phyloP scores from a whole-genome alignment of 345 rosid species.

The Theobroma cacao region DNA sequence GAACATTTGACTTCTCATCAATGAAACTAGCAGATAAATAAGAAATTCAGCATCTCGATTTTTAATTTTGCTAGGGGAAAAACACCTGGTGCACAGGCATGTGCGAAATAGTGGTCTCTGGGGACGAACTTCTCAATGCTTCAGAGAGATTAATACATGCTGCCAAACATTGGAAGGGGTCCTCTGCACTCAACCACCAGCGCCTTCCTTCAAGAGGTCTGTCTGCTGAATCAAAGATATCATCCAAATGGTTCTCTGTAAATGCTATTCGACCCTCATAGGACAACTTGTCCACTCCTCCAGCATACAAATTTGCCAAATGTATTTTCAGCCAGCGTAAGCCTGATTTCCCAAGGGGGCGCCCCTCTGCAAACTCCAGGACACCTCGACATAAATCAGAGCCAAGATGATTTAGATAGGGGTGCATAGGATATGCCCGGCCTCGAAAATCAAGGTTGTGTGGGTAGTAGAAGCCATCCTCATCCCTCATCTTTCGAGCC shows the following conservation, averaged over 20 bases:
- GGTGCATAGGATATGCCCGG: constrained; percentile 99
- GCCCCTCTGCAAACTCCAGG: constrained; percentile 94
- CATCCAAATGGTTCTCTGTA: constrained; percentile 80
- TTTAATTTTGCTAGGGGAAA: constrained; percentile 4
- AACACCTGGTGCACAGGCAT: constrained; percentile 93
- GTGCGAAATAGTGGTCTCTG: constrained; percentile 69
- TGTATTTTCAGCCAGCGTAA: constrained; percentile 94
- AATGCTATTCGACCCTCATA: constrained; percentile 78
- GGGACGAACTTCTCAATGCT: constrained; percentile 84
- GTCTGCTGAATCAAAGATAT: constrained; percentile 92
- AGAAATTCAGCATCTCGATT: not conserved
- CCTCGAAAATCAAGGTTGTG: constrained; percentile 98
- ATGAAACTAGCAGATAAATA: not conserved
- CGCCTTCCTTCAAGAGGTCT: constrained; percentile 86
- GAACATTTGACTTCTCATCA: not conserved
- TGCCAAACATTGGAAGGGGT: constrained; percentile 97
- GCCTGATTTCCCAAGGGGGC: constrained; percentile 84
- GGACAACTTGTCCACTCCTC: constrained; percentile 93
- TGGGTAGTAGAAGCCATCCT: constrained; percentile 92
- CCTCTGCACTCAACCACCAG: constrained; percentile 99
- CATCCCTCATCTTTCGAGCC: constrained; percentile 90
- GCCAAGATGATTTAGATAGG: constrained; percentile 95
- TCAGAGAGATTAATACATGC: constrained; percentile 80
- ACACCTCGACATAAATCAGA: constrained; percentile 97
- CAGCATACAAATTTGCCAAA: constrained; percentile 88